Evolutionary conservation across 441 rosid species (phyloP).

Genomic region (Adansonia grandidieri): DNA sequence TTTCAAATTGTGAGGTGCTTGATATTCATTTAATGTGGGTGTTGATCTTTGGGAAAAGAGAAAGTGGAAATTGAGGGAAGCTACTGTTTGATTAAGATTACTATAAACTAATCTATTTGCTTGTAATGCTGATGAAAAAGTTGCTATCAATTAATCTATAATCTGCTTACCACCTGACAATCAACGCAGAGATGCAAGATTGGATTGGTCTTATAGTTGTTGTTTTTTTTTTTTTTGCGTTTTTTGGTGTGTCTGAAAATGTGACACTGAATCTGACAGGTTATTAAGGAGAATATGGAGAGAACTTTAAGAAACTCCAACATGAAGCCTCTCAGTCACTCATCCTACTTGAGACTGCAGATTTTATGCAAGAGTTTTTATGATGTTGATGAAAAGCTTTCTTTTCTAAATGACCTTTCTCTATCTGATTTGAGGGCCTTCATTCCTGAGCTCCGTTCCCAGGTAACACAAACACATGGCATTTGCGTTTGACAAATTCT

Average conservation of each 20-base stretch:
- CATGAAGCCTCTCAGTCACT: slow-evolving; percentile 92
- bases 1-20: neutral
- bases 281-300: slow-evolving; percentile 86
- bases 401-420: slow-evolving; percentile 60
- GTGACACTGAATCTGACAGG: slow-evolving; percentile 50
- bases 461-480: slow-evolving; percentile 54
- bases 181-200: neutral
- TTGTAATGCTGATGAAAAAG: neutral
- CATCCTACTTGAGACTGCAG: slow-evolving; percentile 85
- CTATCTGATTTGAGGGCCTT: slow-evolving; percentile 77
- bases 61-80: slow-evolving; percentile 3
- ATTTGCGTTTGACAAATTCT: slow-evolving; percentile 17
- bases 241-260: slow-evolving; percentile 24
- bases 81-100: slow-evolving; percentile 7
- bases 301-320: slow-evolving; percentile 78
- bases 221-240: neutral
- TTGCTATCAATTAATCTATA: neutral
- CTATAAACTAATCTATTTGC: neutral
- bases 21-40: neutral
- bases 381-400: slow-evolving; percentile 85
- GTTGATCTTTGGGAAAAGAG: neutral
- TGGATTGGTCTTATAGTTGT: slow-evolving; percentile 9
- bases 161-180: neutral
- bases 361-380: slow-evolving; percentile 78
- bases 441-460: slow-evolving; percentile 79